Evolutionary conservation across 2,329 filamentous ascomycete species (phyloP), one percentile per base, ranked within the genome.

Genomic region (Claviceps purpurea): DNA sequence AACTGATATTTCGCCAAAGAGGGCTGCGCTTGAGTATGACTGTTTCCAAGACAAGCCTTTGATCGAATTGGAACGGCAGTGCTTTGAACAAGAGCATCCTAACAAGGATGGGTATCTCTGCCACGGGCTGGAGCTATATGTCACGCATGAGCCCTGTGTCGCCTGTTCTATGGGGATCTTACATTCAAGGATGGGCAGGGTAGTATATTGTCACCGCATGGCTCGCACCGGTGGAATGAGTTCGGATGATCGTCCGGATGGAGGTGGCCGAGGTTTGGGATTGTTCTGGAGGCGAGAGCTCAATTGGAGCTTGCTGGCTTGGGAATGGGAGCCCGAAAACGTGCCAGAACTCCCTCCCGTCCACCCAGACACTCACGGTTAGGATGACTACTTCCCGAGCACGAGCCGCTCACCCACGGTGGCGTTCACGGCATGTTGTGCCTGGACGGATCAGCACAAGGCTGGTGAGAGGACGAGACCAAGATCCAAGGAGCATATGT

Each of bases 131-230:
- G 91, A 97, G 67, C 79, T 98, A 52, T 97, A 96, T 70, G 75
- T 94, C 55, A 95, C 90, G 2, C 90, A 97, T 63, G 93, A 98
- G 69, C 93, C 93, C 5, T 98, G 93, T 65, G 79, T 95, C 55
- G 94, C 95, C 79, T 98, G 93, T 69, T 89, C 87, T 39, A 97
- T 97, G 93, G 93, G 88, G 1, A 85, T 97, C 59, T 75, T 97
- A 22, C 90, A 97, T 65, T 96, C 91, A 8, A 81, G 93, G 49
- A 95, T 98, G 76, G 84, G 87, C 45, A 83, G 85, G 50, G 86
- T 90, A 50, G 77, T 95, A 41, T 95, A 95, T 68, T 81, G 80
- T 56, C 76, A 82, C 56, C 79, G 87, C 52, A 93, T 95, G 85
- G 77, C 79, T 47, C 71, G 80, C 56, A 94, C 87, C 13, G 91